Percentiles rank a stretch among this genome's conserved stretches.
Evolutionary conservation across 164 flowering plant species (phyloP).

Genomic region (Euptelea pleiosperma): DNA sequence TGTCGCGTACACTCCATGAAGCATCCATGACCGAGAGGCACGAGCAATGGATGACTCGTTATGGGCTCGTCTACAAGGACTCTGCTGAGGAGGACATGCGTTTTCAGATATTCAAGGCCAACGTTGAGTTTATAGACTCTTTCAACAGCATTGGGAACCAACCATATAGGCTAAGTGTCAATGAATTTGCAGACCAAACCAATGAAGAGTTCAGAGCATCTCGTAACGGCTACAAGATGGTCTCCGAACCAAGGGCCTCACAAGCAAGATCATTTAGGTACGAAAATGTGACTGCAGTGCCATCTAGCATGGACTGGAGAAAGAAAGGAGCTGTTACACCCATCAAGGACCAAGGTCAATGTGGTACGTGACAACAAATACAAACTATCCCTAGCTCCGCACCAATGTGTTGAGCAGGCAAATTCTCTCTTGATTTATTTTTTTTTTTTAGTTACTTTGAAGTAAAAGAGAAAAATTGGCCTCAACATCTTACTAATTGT

Average conservation of each 20-base stretch:
- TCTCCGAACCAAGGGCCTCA: not conserved
- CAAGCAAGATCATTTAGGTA: slow-evolving; percentile 9
- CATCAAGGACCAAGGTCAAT: slow-evolving; percentile 21
- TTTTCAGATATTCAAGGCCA: slow-evolving; percentile 30
- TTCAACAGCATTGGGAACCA: slow-evolving; percentile 16
- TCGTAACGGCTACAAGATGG: slow-evolving; percentile 18
- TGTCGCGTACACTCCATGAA: not conserved
- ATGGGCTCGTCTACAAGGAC: slow-evolving; percentile 15
- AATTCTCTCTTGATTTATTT: not conserved
- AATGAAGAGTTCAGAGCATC: slow-evolving; percentile 27
- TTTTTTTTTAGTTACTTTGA: not conserved
- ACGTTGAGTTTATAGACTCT: slow-evolving; percentile 25
- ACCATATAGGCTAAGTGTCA: slow-evolving; percentile 23
- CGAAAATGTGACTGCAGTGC: slow-evolving; percentile 12
- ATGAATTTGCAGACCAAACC: slow-evolving; percentile 30
- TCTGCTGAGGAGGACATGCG: slow-evolving; percentile 19
- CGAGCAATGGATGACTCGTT: slow-evolving; percentile 20
- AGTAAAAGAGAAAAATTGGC: not conserved
- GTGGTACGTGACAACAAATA: slow-evolving; percentile 14
- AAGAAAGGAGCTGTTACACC: slow-evolving; percentile 28
- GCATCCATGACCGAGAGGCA: slow-evolving; percentile 12
- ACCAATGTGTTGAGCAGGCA: not conserved
- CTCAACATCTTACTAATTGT: not conserved
- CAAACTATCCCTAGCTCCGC: not conserved
- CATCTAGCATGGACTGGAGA: slow-evolving; percentile 24